Base-by-base conservation (phyloP, 352 stramenopile genomes). In the Paralagenidium karlingii region DNA sequence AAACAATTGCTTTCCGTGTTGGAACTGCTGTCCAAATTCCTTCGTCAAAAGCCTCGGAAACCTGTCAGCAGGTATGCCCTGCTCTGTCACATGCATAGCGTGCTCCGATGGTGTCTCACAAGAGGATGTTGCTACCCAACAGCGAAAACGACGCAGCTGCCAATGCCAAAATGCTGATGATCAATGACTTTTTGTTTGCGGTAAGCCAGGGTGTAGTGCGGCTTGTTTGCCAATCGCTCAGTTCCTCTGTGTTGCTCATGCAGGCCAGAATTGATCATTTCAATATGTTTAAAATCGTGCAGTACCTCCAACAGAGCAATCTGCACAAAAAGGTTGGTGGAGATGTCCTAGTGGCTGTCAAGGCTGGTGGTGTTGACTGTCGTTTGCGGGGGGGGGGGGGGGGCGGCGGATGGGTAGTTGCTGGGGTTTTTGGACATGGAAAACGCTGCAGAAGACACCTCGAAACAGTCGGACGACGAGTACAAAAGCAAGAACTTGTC, bases 261-360 rank as follows among this genome's bases (percentile, higher is more conserved):
- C n/a, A n/a, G n/a, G n/a, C n/a, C n/a, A n/a, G n/a, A n/a, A n/a
- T n/a, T n/a, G 81, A 94, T 46, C 69, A 94, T 47, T 89, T 90
- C 41, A 94, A 94, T 43, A 65, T 94, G 64, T 92, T 93, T 51
- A 93, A 93, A 40, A 83, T 94, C 22, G 44, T 91, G 18, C 52
- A 79, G 41, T 94, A 94, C 43, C 46, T 94, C 11, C 45, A 60
- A 10, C 58, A 86, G 26, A 94, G 81, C 52, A 65, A 67, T 2
- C 40, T 94, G n/a, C 55, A 64, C 0, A 89, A 92, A 39, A 94
- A 93, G 40, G 33, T 93, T 4, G 63, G 89, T 42, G 75, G 74
- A 1, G 90, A 91, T 39, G 7, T 36, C 3, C n/a, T n/a, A n/a
- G 55, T 86, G 19, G 70, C 87, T 19, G 52, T 55, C 3, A 57